These are phyloP conservation scores for Zostera marina DNA, from an alignment of 116 monocot genomes.

Conservation along the genomic window DNA sequence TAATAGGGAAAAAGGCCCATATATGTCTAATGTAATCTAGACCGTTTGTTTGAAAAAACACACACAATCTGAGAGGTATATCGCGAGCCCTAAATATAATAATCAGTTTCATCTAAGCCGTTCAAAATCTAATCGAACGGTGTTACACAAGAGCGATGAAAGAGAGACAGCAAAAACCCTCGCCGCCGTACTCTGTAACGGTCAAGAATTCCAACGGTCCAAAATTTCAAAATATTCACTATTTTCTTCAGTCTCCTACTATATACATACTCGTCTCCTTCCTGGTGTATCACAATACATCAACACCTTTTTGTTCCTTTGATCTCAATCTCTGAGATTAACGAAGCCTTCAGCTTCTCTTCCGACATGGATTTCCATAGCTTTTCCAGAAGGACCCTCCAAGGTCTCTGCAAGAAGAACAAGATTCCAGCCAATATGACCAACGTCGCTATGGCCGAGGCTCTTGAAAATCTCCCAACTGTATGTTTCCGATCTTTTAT, in stretches of 20 bases:
- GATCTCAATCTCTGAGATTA: background rate
- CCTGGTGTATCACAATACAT: background rate
- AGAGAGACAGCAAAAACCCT: too few relatives aligned
- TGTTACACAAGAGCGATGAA: too few relatives aligned
- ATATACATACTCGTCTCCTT: background rate
- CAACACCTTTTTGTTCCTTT: background rate
- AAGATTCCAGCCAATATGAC: slow-evolving; percentile 67
- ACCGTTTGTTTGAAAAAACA: background rate
- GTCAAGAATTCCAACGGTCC: too few relatives aligned
- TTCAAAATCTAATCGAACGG: background rate
- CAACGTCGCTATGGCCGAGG: slow-evolving; percentile 87
- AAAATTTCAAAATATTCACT: too few relatives aligned
- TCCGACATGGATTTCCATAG: slow-evolving; percentile 53
- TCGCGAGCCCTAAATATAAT: background rate
- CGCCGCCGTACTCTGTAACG: too few relatives aligned
- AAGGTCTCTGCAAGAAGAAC: slow-evolving; percentile 81
- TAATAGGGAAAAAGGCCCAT: too few relatives aligned
- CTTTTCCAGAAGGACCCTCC: slow-evolving; percentile 48
- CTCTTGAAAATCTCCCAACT: slow-evolving; percentile 31
- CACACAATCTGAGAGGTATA: too few relatives aligned
- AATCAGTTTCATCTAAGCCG: background rate
- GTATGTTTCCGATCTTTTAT: slow-evolving; percentile 7
- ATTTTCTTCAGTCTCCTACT: background rate
- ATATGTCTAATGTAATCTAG: background rate
- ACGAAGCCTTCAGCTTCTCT: too few relatives aligned